A percentile compares a stretch with the other conserved stretches of the same genome.
Conservation (phyloP, 345 rosid genomes). For the Durio zibethinus region DNA sequence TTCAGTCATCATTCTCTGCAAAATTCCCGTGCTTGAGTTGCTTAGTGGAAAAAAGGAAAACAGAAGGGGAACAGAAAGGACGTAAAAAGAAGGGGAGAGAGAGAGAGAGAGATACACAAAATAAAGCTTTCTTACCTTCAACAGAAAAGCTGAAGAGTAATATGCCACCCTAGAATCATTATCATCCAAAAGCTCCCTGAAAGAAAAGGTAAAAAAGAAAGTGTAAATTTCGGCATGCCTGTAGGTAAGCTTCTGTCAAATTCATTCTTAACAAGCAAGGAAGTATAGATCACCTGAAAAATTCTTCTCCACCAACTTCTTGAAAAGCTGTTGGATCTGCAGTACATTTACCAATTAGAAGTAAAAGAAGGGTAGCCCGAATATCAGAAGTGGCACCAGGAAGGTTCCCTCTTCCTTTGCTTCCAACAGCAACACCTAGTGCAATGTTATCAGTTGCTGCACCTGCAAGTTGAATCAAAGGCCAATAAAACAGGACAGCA, state of each 20-base stretch:
- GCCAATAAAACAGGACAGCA: conserved; percentile 93
- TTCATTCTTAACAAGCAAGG: conserved; percentile 7
- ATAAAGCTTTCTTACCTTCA: conserved; percentile 58
- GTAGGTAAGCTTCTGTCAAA: conserved; percentile 9
- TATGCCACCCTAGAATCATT: conserved; percentile 96
- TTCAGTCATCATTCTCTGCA: conserved; percentile 99
- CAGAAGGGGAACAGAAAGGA: neutral
- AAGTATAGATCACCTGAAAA: conserved; percentile 64
- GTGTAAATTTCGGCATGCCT: conserved; percentile 9
- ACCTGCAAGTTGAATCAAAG: conserved; percentile 91
- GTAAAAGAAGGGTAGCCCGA: conserved; percentile 81
- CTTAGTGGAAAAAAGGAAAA: conserved; percentile 23
- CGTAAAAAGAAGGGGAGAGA: neutral
- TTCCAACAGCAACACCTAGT: conserved; percentile 96
- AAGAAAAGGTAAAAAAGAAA: conserved; percentile 4
- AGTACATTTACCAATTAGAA: conserved; percentile 93
- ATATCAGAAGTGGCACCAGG: conserved; percentile 97
- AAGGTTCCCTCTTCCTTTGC: conserved; percentile 97
- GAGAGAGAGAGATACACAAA: conserved; percentile 1
- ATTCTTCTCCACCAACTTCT: conserved; percentile 91
- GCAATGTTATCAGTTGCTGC: conserved; percentile 94
- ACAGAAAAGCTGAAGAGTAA: conserved; percentile 92
- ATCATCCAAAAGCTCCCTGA: conserved; percentile 93
- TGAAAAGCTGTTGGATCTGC: conserved; percentile 82
- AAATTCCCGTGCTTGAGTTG: conserved; percentile 9